Evolutionary conservation across 1,284 basidiomycete genomes (phyloP), one percentile per base, ranked within the genome.

Genomic region (Coniophora puteana): DNA sequence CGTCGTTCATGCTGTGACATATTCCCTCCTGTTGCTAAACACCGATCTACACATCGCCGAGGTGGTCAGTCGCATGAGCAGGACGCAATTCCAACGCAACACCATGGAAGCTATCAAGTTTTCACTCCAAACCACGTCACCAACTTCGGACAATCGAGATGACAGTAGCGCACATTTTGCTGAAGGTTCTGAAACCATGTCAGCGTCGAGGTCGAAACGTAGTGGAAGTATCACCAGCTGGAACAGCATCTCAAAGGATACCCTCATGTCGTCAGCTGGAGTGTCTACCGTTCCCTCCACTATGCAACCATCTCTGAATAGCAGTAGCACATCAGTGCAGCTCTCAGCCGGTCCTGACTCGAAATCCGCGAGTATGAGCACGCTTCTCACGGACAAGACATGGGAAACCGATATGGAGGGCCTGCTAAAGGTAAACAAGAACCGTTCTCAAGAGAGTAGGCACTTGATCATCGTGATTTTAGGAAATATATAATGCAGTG

Each of bases 41-140:
- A 99, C 95, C 18, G 95, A 99, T 62, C 74, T 99, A 14, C 94
- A 99, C 63, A 86, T 99, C 40, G 95, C 93, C 27, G 94, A 98
- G 29, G 73, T 96, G 22, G 65, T 78, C 4, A 83, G 78, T 18
- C 83, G 91, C 49, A 99, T 99, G 96, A 94, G 93, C 4, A 76
- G 89, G n/a, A 76, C 61, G 38, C 93, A 99, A 55, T 99, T 99
- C 61, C 82, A 98, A 3, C 78, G 83, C 30, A 98, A 99, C 63
- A 95, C 94, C 1, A 74, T 97, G 60, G 69, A 79, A 4, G 88
- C 92, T 0, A 88, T 98, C 45, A 86, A 83, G 51, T 79, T 75
- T 83, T 25, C 76, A 80, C 44, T 75, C 82, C 3, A 64, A 64
- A 31, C 66, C 67, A 24, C 55, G 67, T 8, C n/a, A 4, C 74